These are phyloP conservation scores for Botrytis aclada DNA, from an alignment of 2,329 filamentous ascomycete species.

Conservation along the genomic window DNA sequence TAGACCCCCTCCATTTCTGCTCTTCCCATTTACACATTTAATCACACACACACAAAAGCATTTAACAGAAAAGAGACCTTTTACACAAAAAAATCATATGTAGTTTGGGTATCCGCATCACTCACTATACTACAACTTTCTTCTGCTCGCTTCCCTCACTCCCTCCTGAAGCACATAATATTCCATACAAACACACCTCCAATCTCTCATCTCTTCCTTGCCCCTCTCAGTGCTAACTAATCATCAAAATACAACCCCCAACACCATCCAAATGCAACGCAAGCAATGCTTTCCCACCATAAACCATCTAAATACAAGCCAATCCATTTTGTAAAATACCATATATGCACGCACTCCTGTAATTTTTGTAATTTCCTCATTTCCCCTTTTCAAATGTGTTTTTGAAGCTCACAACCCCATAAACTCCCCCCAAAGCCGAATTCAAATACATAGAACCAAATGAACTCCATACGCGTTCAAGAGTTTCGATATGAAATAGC, in stretches of 20 bases:
- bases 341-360: not conserved
- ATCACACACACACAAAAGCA: not conserved
- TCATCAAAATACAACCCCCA: not conserved
- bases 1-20: no score
- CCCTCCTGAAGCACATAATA: not conserved
- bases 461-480: not conserved
- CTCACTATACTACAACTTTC: not conserved
- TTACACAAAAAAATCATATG: not conserved
- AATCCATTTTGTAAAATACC: slow-evolving; percentile 2
- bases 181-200: not conserved
- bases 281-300: not conserved
- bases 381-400: not conserved
- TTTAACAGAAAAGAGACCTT: not conserved
- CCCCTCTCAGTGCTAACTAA: not conserved
- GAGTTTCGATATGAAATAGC: not conserved
- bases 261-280: not conserved
- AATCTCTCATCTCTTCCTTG: not conserved
- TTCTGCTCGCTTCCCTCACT: not conserved
- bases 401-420: not conserved
- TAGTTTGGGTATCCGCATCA: not conserved
- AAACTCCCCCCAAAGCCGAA: not conserved
- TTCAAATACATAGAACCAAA: not conserved
- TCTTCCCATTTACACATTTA: not conserved
- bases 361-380: not conserved
- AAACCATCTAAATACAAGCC: not conserved